Evolutionary conservation across 2,329 filamentous ascomycete genomes (phyloP).

Genomic region (Geoglossum cookeanum): DNA sequence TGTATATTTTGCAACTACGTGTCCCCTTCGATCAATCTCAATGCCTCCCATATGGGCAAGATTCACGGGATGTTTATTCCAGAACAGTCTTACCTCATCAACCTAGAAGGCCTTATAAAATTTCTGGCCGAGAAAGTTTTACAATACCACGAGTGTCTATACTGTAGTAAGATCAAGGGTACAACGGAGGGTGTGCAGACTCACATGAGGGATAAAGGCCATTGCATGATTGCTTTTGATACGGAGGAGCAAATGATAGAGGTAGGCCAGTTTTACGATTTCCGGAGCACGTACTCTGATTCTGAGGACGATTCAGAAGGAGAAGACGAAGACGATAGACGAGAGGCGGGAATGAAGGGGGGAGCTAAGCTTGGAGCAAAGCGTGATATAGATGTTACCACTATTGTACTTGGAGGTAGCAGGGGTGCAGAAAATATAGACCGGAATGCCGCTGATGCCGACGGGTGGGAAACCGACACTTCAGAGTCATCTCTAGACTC

Average conservation of each 20-base stretch:
- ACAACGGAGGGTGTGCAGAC: constrained; percentile 70
- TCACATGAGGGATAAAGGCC: constrained; percentile 91
- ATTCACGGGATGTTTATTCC: constrained; percentile 93
- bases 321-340: constrained; percentile 24
- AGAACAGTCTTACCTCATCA: constrained; percentile 63
- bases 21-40: constrained; percentile 56
- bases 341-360: neutral
- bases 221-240: constrained; percentile 90
- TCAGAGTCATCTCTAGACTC: constrained; percentile 78
- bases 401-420: constrained; percentile 30
- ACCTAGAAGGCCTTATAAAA: constrained; percentile 62
- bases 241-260: constrained; percentile 80
- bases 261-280: constrained; percentile 94
- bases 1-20: constrained; percentile 90
- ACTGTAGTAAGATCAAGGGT: constrained; percentile 66
- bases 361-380: constrained; percentile 14
- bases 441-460: constrained; percentile 38
- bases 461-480: constrained; percentile 91
- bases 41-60: constrained; percentile 74
- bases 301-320: constrained; percentile 39
- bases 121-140: constrained; percentile 66
- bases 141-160: constrained; percentile 66
- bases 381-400: constrained; percentile 10
- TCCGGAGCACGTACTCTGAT: constrained; percentile 87
- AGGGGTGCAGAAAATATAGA: constrained; percentile 37